Conservation (phyloP, 2,329 filamentous ascomycete species). For the Diaporthe citri region DNA sequence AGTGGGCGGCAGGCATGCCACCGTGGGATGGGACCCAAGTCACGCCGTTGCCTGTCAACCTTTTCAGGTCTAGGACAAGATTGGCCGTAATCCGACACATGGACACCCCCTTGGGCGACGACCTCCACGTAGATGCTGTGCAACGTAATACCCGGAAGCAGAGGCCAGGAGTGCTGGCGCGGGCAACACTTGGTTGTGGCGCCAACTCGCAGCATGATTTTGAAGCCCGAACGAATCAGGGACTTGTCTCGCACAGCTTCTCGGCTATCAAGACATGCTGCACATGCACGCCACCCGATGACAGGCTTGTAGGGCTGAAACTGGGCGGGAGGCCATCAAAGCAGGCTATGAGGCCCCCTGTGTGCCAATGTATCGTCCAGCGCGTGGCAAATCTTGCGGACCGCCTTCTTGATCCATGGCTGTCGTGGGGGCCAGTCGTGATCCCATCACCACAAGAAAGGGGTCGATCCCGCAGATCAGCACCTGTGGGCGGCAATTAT, state of each 20-base stretch:
- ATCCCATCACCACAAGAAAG: neutral
- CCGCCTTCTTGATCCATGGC: neutral
- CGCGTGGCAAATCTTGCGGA: neutral
- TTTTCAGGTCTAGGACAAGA: neutral
- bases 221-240: neutral
- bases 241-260: neutral
- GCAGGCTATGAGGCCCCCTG: neutral
- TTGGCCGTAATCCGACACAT: neutral
- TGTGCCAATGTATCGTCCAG: too few relatives aligned
- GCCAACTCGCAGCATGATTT: neutral
- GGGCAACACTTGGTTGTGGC: neutral
- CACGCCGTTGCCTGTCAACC: neutral
- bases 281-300: neutral
- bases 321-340: neutral
- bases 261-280: neutral
- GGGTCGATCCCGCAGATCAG: neutral
- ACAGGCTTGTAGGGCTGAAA: slow-evolving; percentile 12
- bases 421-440: neutral
- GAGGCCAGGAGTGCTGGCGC: neutral
- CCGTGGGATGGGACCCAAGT: neutral
- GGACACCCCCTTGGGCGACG: neutral
- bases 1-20: neutral
- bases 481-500: too few relatives aligned
- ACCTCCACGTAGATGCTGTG: neutral
- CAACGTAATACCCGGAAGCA: neutral